Evolutionary conservation across 768 basidiomycete genomes (phyloP).

Genomic region (Megacollybia marginata): DNA sequence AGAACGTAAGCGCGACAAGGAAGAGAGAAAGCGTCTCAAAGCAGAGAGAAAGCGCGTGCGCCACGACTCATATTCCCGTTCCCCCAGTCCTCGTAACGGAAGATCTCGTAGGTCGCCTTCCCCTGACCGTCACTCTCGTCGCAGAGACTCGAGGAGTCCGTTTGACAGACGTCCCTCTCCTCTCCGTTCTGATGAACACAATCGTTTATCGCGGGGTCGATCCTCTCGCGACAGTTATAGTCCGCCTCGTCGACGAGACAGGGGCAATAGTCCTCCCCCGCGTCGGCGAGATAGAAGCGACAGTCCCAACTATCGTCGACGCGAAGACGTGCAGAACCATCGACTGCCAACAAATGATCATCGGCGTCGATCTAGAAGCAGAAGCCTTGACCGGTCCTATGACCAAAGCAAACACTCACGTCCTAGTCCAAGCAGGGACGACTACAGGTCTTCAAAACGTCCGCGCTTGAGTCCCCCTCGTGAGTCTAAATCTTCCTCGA

Average conservation of each 20-base stretch:
- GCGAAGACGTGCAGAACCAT: background rate
- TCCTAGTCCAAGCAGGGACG: slow-evolving; percentile 6
- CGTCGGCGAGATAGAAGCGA: background rate
- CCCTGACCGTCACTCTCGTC: slow-evolving; percentile 2
- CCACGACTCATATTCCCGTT: slow-evolving; percentile 28
- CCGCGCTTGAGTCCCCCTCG: slow-evolving; percentile 40
- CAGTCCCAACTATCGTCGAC: background rate
- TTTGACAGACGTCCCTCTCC: background rate
- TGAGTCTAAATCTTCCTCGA: slow-evolving; percentile 14
- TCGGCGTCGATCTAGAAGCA: slow-evolving; percentile 12
- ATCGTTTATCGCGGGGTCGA: slow-evolving; percentile 8
- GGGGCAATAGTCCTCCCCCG: background rate
- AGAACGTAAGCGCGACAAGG: slow-evolving; percentile 49
- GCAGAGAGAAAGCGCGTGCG: slow-evolving; percentile 14
- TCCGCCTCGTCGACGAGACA: background rate
- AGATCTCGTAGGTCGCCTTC: slow-evolving; percentile 29
- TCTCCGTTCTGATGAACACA: slow-evolving; percentile 12
- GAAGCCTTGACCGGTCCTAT: slow-evolving; percentile 20
- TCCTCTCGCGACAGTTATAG: slow-evolving; percentile 15
- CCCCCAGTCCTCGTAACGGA: slow-evolving; percentile 33
- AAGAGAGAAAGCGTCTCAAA: slow-evolving; percentile 36
- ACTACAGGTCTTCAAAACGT: slow-evolving; percentile 35
- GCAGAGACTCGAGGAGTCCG: background rate
- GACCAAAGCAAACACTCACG: slow-evolving; percentile 11
- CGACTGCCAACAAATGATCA: background rate